Evolutionary conservation across 2,329 filamentous ascomycete genomes (phyloP), one percentile per base, ranked within the genome.

Genomic region (Ustilaginoidea virens): DNA sequence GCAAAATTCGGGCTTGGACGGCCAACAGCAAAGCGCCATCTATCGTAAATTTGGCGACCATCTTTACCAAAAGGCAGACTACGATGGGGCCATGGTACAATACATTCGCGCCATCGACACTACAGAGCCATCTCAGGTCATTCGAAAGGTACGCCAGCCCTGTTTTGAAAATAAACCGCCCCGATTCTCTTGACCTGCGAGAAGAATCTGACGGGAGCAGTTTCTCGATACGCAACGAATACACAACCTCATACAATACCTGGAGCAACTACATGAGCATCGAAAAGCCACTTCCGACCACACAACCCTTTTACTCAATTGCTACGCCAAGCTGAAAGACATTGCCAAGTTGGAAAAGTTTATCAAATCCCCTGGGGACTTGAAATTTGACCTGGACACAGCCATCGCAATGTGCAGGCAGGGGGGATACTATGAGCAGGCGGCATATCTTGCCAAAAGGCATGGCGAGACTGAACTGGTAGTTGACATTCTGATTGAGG

Each of bases 71-170:
- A 93, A 92, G 45, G 83, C 80, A 4, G 86, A 94, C 46, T 98
- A 87, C 46, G 90, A 98, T 46, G 90, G 81, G 5, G 86, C 92
- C n/a, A 98, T 98, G 92, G 79, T 92, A 43, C 90, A 96, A 51
- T 98, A 98, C 47, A 74, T 98, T 36, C 80, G 83, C 41, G 87
- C 92, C 0, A 94, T 98, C 34, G 86, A 94, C 47, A 90, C 82
- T 34, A 96, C 87, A 0, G 87, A 96, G 44, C 87, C 87, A 5
- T 94, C 87, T 2, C 87, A 94, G 46, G 83, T 96, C 26, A 94
- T 96, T 45, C 71, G 87, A 42, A 94, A 93, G 60, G 79, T 80
- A 46, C 29, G 42, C 12, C n/a, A n/a, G n/a, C n/a, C n/a, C n/a
- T n/a, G n/a, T n/a, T n/a, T n/a, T n/a, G n/a, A n/a, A n/a, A n/a